Evolutionary conservation across 1,139 yeast genomes (phyloP).

Genomic region (Taiozyma sp.): DNA sequence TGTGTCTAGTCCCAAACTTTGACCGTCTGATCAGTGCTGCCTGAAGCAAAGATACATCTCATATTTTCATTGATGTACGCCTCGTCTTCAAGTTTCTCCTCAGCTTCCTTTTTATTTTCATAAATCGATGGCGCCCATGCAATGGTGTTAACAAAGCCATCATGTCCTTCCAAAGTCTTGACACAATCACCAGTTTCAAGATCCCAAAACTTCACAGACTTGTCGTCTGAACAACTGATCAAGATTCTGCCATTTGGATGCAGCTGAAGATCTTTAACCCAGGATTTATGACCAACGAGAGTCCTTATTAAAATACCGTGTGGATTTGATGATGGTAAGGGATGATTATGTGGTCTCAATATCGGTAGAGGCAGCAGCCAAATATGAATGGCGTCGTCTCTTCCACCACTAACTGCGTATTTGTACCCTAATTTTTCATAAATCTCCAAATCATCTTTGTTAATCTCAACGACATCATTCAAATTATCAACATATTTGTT

Average conservation of each 20-base stretch:
- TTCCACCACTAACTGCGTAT: slow-evolving; percentile 73
- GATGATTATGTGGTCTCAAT: slow-evolving; percentile 48
- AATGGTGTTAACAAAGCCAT: slow-evolving; percentile 66
- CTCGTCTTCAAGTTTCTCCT: slow-evolving; percentile 12
- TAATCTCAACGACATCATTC: slow-evolving; percentile 14
- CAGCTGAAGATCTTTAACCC: slow-evolving; percentile 70
- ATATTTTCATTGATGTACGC: slow-evolving; percentile 30
- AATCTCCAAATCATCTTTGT: slow-evolving; percentile 23
- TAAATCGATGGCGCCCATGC: slow-evolving; percentile 50
- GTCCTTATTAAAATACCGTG: slow-evolving; percentile 56
- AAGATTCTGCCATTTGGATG: slow-evolving; percentile 77
- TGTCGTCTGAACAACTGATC: slow-evolving; percentile 78
- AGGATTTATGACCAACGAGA: slow-evolving; percentile 74
- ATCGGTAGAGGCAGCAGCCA: slow-evolving; percentile 75
- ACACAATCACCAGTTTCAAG: slow-evolving; percentile 51
- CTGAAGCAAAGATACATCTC: slow-evolving; percentile 55
- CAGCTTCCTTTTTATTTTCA: slow-evolving; percentile 13
- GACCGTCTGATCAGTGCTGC: slow-evolving; percentile 53
- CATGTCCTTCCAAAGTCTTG: slow-evolving; percentile 57
- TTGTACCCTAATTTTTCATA: slow-evolving; percentile 48
- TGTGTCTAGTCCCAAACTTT: slow-evolving; percentile 40
- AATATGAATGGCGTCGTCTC: slow-evolving; percentile 71
- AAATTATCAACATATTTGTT: slow-evolving; percentile 47
- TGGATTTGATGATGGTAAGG: slow-evolving; percentile 54
- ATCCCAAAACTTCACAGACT: slow-evolving; percentile 78